Conservation (phyloP, 192 early-diverging fungal species). For the Linderina pennispora region DNA sequence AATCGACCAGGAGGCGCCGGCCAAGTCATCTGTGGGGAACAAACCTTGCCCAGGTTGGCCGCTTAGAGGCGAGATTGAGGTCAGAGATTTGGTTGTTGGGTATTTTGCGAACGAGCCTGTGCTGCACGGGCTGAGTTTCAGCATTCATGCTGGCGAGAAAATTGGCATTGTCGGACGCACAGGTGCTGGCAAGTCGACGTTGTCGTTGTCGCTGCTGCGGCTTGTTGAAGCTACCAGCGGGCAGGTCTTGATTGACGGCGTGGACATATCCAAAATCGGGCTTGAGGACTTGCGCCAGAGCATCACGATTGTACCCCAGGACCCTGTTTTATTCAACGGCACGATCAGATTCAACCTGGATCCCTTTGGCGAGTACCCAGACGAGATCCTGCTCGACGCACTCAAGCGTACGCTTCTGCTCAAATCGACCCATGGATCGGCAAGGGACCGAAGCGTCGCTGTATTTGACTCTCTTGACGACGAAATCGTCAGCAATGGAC, state of each 20-base stretch:
- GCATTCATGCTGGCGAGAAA: slow-evolving; percentile 61
- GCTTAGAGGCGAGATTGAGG: slow-evolving; percentile 55
- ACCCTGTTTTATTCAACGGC: slow-evolving; percentile 68
- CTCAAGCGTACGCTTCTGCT: too few relatives aligned
- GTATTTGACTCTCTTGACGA: too few relatives aligned
- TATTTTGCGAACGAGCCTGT: slow-evolving; percentile 67
- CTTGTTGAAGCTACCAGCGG: slow-evolving; percentile 63
- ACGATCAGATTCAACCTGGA: too few relatives aligned
- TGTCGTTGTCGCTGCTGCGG: slow-evolving; percentile 62
- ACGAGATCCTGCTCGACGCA: too few relatives aligned
- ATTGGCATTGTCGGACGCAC: slow-evolving; percentile 88
- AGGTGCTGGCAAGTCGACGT: slow-evolving; percentile 70
- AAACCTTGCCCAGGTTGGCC: slow-evolving; percentile 60
- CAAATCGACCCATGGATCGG: too few relatives aligned
- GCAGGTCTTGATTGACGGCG: slow-evolving; percentile 64
- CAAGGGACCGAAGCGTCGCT: too few relatives aligned
- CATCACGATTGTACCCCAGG: slow-evolving; percentile 84
- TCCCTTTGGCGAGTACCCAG: too few relatives aligned
- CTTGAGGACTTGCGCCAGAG: slow-evolving; percentile 66
- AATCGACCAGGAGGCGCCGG: slow-evolving; percentile 70
- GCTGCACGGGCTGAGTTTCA: slow-evolving; percentile 67
- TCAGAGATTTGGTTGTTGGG: slow-evolving; percentile 58
- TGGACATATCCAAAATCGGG: slow-evolving; percentile 65
- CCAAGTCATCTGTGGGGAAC: slow-evolving; percentile 41
- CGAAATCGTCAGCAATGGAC: too few relatives aligned